phyloP scores from a whole-genome alignment of 495 filamentous ascomycete species.

The Pseudevernia furfuracea region DNA sequence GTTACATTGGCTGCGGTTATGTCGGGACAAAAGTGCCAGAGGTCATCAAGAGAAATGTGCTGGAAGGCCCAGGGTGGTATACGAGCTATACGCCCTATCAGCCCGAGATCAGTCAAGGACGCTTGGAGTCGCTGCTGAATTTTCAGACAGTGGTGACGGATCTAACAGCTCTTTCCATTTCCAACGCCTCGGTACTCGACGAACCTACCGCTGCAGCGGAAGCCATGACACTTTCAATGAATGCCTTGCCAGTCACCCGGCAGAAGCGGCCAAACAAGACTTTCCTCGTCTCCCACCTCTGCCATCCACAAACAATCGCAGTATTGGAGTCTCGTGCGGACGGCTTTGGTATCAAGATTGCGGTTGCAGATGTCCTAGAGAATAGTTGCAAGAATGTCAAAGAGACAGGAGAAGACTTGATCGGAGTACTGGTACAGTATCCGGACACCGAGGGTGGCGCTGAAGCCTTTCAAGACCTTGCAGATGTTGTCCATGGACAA shows the following conservation, averaged over 20 bases:
- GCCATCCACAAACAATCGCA: constrained; percentile 84
- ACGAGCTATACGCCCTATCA: constrained; percentile 99
- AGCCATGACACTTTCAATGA: constrained; percentile 92
- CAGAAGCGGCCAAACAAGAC: constrained; percentile 70
- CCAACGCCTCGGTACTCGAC: constrained; percentile 91
- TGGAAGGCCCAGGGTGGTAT: constrained; percentile 96
- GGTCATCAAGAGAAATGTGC: constrained; percentile 88
- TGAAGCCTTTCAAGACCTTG: constrained; percentile 62
- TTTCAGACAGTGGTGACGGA: constrained; percentile 94
- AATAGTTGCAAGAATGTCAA: constrained; percentile 56
- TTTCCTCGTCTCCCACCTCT: constrained; percentile 72
- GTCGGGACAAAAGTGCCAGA: constrained; percentile 77
- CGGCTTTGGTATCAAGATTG: constrained; percentile 82
- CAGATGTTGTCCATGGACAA: constrained; percentile 69
- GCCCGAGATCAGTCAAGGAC: constrained; percentile 94
- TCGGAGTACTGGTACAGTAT: constrained; percentile 92
- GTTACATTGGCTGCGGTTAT: constrained; percentile 85
- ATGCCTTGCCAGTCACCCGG: constrained; percentile 60
- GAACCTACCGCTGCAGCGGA: constrained; percentile 93
- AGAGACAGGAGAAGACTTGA: constrained; percentile 69
- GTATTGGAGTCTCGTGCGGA: constrained; percentile 85
- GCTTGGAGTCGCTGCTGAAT: constrained; percentile 87
- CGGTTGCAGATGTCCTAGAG: constrained; percentile 60
- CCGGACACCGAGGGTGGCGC: constrained; percentile 84
- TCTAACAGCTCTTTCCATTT: constrained; percentile 78